Evolutionary conservation across 768 basidiomycete species (phyloP).

Genomic region (Filobasidium floriforme): DNA sequence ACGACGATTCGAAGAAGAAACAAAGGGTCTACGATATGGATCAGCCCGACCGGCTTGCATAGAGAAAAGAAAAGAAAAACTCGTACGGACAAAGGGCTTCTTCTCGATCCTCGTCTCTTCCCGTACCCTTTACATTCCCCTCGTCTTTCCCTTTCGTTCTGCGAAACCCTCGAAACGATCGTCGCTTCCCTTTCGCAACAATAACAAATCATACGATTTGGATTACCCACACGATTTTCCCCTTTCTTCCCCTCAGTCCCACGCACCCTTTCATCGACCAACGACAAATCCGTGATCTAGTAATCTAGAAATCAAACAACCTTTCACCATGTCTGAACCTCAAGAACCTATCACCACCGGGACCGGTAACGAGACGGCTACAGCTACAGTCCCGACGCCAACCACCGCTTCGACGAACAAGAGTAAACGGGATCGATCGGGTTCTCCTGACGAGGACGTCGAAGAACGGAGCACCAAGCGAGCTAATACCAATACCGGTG

Average conservation of each 20-base stretch:
- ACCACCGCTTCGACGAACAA: slow-evolving; percentile 15
- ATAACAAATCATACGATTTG: too few species aligned
- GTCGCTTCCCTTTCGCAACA: too few species aligned
- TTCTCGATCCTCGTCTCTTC: neutral
- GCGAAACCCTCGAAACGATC: neutral
- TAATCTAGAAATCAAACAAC: neutral
- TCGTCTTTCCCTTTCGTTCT: neutral
- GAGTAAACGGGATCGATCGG: slow-evolving; percentile 22
- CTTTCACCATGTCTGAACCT: neutral
- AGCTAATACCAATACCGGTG: neutral
- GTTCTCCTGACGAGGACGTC: slow-evolving; percentile 2
- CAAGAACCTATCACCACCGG: too few species aligned
- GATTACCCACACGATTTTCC: too few species aligned
- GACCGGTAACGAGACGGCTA: too few species aligned
- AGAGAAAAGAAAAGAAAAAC: neutral
- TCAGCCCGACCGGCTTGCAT: too few species aligned
- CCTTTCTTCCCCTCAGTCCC: too few species aligned
- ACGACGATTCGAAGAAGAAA: too few species aligned
- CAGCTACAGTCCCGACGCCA: neutral
- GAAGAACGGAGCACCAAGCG: slow-evolving; percentile 18
- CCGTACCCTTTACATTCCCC: neutral
- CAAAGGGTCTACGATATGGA: too few species aligned
- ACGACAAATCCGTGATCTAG: too few species aligned
- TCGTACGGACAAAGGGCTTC: neutral
- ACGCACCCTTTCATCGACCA: too few species aligned